Conservation (phyloP, 768 basidiomycete species). For the Amanita muscaria region DNA sequence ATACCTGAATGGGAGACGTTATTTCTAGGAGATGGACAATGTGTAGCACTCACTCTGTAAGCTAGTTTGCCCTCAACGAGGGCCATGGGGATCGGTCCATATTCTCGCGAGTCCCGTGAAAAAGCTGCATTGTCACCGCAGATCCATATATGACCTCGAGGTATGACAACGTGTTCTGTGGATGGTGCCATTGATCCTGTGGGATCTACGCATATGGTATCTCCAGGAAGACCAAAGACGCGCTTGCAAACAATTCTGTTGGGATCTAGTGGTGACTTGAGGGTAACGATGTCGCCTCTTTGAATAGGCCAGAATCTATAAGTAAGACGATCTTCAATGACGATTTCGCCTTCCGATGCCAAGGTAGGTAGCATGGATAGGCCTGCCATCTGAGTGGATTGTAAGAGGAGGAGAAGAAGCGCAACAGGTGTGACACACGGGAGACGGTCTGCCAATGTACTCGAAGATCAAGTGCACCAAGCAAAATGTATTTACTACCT, state of each 20-base stretch:
- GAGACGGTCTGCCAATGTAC: conserved; percentile 48
- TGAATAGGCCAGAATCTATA: conserved; percentile 43
- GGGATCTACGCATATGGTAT: conserved; percentile 84
- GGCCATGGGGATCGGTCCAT: conserved; percentile 84
- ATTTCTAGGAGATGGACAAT: background rate
- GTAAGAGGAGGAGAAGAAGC: conserved; percentile 3
- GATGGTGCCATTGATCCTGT: conserved; percentile 55
- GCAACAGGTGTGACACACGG: conserved; percentile 28
- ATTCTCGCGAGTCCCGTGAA: conserved; percentile 85
- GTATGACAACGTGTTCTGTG: conserved; percentile 67
- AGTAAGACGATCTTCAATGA: conserved; percentile 55
- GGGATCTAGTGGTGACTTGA: conserved; percentile 64
- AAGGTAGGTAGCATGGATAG: conserved; percentile 82
- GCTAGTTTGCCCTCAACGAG: conserved; percentile 62
- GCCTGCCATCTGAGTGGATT: conserved; percentile 45
- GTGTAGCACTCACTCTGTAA: conserved; percentile 43
- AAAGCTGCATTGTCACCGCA: conserved; percentile 79
- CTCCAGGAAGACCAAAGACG: conserved; percentile 83
- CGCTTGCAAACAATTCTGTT: conserved; percentile 75
- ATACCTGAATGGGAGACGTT: conserved; percentile 26
- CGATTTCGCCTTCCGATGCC: conserved; percentile 45
- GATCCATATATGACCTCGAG: conserved; percentile 85
- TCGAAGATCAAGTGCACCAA: conserved; percentile 55
- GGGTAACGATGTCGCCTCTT: conserved; percentile 72
- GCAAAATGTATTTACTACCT: conserved; percentile 50